These are phyloP conservation scores for Astrothelium subdiscretum DNA, from an alignment of 495 filamentous ascomycete genomes.

Conservation along the genomic window DNA sequence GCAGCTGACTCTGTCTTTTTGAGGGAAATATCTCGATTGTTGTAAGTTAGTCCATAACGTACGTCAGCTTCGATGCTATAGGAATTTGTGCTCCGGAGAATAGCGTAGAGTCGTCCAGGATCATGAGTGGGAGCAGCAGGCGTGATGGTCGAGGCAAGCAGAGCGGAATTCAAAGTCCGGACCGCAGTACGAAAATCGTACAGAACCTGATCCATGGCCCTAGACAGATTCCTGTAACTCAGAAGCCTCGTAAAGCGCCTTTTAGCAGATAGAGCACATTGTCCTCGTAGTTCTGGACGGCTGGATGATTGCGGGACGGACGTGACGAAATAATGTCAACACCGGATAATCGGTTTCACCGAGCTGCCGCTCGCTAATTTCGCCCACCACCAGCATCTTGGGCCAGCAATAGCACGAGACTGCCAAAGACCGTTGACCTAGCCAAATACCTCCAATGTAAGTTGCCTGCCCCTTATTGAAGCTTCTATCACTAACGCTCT, in stretches of 20 bases:
- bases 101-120: conserved; percentile 48
- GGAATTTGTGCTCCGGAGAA: conserved; percentile 46
- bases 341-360: neutral
- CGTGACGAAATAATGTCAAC: conserved; percentile 2
- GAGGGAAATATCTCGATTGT: conserved; percentile 46
- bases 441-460: conserved; percentile 23
- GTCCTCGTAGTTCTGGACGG: no score
- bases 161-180: conserved; percentile 44
- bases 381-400: neutral
- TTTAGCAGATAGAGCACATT: neutral
- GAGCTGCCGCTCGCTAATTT: conserved; percentile 1
- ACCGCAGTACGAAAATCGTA: conserved; percentile 51
- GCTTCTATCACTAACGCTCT: conserved; percentile 3
- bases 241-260: neutral
- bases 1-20: conserved; percentile 20
- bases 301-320: neutral
- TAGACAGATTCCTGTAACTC: neutral
- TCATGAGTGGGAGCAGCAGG: conserved; percentile 49
- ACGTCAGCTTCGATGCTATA: conserved; percentile 45
- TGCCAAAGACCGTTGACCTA: conserved; percentile 10
- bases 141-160: conserved; percentile 55
- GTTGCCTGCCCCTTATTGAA: conserved; percentile 3
- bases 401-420: neutral
- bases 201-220: conserved; percentile 52
- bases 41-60: conserved; percentile 48